These are phyloP conservation scores for Apophysomyces elegans DNA, from an alignment of 371 early-diverging fungal species.

Conservation along the genomic window DNA sequence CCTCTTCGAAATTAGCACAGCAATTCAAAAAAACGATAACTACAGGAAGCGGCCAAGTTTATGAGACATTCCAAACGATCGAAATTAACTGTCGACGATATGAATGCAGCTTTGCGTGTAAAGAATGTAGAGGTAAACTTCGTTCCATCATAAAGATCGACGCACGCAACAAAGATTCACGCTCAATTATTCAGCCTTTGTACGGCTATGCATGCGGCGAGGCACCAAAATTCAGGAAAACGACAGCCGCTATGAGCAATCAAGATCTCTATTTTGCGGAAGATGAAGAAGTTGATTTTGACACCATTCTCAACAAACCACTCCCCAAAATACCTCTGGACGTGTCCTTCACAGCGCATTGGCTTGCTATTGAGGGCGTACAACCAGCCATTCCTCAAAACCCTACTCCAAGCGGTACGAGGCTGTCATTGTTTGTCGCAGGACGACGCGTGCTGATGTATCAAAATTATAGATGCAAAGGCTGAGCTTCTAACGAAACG, in stretches of 20 bases:
- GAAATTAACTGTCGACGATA: constrained; percentile 89
- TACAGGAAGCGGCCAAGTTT: constrained; percentile 95
- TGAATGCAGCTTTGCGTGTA: constrained; percentile 95
- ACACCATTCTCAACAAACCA: constrained; percentile 86
- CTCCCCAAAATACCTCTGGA: constrained; percentile 95
- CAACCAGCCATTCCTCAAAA: constrained; percentile 99
- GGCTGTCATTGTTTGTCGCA: not conserved
- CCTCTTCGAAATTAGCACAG: not conserved
- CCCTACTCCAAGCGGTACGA: constrained; percentile 82
- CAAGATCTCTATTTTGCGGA: constrained; percentile 90
- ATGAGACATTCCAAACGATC: constrained; percentile 96
- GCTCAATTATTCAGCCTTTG: constrained; percentile 70
- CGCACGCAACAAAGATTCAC: constrained; percentile 4
- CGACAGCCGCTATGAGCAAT: constrained; percentile 54
- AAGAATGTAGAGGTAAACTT: constrained; percentile 90
- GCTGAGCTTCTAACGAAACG: constrained; percentile 59
- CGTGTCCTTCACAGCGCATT: constrained; percentile 91
- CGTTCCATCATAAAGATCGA: not conserved
- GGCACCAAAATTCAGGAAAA: constrained; percentile 74
- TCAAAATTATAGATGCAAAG: constrained; percentile 48
- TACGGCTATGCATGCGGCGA: constrained; percentile 93
- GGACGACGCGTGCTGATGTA: not conserved
- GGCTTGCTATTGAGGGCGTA: constrained; percentile 99
- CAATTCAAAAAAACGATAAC: not conserved
- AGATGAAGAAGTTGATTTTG: constrained; percentile 98